Percentiles rank a stretch among this genome's conserved stretches.
Evolutionary conservation across 805 yeast species (phyloP).

Genomic region (Wickerhamomyces canadensis): DNA sequence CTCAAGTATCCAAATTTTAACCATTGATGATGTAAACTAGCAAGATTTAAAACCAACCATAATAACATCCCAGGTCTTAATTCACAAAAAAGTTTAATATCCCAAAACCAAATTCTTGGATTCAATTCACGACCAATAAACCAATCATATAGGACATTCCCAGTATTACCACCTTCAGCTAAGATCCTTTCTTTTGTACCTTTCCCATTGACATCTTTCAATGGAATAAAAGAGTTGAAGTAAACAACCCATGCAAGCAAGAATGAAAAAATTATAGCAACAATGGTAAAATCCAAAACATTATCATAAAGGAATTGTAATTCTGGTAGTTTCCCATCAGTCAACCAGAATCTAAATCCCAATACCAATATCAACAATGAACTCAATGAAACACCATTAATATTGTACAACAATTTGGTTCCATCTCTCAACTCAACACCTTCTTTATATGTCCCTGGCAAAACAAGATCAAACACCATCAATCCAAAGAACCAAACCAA

Average conservation of each 20-base stretch:
- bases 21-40: slow-evolving; percentile 81
- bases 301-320: slow-evolving; percentile 69
- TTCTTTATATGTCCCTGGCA: slow-evolving; percentile 57
- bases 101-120: slow-evolving; percentile 82
- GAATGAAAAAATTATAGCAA: slow-evolving; percentile 60
- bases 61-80: slow-evolving; percentile 89
- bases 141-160: slow-evolving; percentile 79
- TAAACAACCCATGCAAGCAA: slow-evolving; percentile 62
- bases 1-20: slow-evolving; percentile 49
- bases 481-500: slow-evolving; percentile 66
- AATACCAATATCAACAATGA: slow-evolving; percentile 35
- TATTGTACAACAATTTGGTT: slow-evolving; percentile 59
- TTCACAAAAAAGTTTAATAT: slow-evolving; percentile 88
- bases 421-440: slow-evolving; percentile 82
- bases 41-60: slow-evolving; percentile 74
- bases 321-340: slow-evolving; percentile 66
- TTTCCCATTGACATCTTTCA: slow-evolving; percentile 40
- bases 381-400: slow-evolving; percentile 69
- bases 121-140: slow-evolving; percentile 95
- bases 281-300: slow-evolving; percentile 56
- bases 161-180: slow-evolving; percentile 84
- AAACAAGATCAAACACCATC: slow-evolving; percentile 53
- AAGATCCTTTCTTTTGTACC: slow-evolving; percentile 64
- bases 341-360: slow-evolving; percentile 44
- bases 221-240: slow-evolving; percentile 59